Percentiles rank a stretch among this genome's conserved stretches.
Conservation (phyloP, 768 basidiomycete genomes). For the Serendipita indica region DNA sequence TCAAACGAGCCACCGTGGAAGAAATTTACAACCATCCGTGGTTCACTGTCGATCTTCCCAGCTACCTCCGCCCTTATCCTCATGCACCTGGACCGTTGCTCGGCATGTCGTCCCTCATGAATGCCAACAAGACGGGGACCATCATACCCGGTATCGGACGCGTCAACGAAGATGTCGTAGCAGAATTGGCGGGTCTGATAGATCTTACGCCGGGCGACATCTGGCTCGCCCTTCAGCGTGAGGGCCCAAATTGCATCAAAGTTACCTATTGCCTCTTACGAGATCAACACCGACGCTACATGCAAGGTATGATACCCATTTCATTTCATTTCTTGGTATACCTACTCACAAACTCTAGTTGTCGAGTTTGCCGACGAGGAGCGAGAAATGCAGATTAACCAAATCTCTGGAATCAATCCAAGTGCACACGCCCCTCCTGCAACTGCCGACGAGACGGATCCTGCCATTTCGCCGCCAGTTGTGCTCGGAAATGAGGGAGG, state of each 20-base stretch:
- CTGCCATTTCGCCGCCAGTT: slow-evolving; percentile 48
- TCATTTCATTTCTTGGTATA: slow-evolving; percentile 13
- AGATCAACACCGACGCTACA: slow-evolving; percentile 71
- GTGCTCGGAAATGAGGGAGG: slow-evolving; percentile 42
- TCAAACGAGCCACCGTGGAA: slow-evolving; percentile 85
- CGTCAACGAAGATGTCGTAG: slow-evolving; percentile 83
- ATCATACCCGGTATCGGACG: slow-evolving; percentile 85
- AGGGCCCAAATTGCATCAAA: slow-evolving; percentile 83
- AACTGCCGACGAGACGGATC: slow-evolving; percentile 39
- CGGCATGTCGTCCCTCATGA: slow-evolving; percentile 57
- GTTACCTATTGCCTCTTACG: slow-evolving; percentile 89
- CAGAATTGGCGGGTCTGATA: slow-evolving; percentile 41
- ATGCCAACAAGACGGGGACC: slow-evolving; percentile 57
- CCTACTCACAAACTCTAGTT: slow-evolving; percentile 30
- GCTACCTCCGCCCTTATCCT: slow-evolving; percentile 75
- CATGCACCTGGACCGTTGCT: slow-evolving; percentile 63
- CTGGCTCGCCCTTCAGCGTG: slow-evolving; percentile 69
- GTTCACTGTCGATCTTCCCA: slow-evolving; percentile 70
- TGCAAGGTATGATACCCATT: slow-evolving; percentile 52
- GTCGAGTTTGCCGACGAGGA: slow-evolving; percentile 75
- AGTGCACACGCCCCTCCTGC: slow-evolving; percentile 11
- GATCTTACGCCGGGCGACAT: slow-evolving; percentile 62
- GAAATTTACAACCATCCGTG: slow-evolving; percentile 87
- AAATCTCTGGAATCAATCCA: slow-evolving; percentile 4
- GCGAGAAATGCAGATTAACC: slow-evolving; percentile 58